Evolutionary conservation across 2,329 filamentous ascomycete genomes (phyloP).

Genomic region (Trichoderma cornu-damae): DNA sequence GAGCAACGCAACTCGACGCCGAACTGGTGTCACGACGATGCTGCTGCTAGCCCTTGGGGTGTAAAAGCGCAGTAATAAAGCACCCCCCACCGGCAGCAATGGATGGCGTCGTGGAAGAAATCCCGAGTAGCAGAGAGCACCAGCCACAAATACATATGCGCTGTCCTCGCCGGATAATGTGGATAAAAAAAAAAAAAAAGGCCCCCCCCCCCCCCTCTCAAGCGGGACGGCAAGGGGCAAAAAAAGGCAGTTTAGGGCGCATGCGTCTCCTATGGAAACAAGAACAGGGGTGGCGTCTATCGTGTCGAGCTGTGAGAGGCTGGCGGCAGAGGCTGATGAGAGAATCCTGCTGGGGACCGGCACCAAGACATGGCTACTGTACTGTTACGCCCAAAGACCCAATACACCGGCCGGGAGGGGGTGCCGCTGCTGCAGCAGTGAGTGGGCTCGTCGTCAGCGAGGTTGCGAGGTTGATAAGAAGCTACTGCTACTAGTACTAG

Average conservation of each 20-base stretch:
- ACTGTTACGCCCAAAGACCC: too few species aligned
- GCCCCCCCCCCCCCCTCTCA: not conserved
- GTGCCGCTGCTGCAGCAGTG: not conserved
- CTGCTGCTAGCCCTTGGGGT: not conserved
- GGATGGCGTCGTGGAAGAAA: not conserved
- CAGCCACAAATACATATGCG: not conserved
- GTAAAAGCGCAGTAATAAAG: too few species aligned
- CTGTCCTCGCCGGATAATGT: not conserved
- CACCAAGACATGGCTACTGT: conserved; percentile 1
- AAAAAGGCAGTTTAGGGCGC: not conserved
- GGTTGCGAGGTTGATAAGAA: conserved; percentile 1
- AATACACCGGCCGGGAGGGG: not conserved
- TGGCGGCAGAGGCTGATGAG: conserved; percentile 19
- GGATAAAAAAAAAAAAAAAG: not conserved
- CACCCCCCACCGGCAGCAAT: not conserved
- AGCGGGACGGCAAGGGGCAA: conserved; percentile 13
- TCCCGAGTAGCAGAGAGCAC: not conserved
- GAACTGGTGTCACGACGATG: not conserved
- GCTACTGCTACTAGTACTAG: too few species aligned
- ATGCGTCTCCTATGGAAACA: conserved; percentile 9
- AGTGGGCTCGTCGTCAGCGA: conserved; percentile 1
- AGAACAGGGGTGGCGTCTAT: conserved; percentile 20
- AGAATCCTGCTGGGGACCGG: conserved; percentile 22
- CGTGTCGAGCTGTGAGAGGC: conserved; percentile 35
- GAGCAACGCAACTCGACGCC: not conserved